Base-by-base conservation (phyloP, 805 yeast species). In the Pichia eremophila region DNA sequence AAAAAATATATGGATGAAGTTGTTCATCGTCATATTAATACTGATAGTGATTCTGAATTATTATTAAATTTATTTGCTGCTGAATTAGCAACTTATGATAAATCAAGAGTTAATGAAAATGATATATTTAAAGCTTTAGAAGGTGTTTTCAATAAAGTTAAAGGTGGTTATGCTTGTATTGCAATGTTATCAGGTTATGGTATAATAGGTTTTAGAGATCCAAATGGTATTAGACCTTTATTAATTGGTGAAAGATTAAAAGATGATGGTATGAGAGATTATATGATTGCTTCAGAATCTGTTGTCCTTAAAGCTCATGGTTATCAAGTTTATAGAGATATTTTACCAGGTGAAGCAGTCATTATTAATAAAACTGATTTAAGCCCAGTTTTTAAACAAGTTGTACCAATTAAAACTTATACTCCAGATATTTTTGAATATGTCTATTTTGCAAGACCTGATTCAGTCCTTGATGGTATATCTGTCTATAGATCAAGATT, bases 391-490 rank as follows among this genome's bases (percentile, higher is more conserved):
- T 82, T 85, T 65, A 79, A 78, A 56, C 98, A 93, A 69, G 89
- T 91, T 41, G 93, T 83, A 9, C 83, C 85, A 52, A 76, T 82
- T 53, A 73, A 74, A 62, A 68, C 83, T 2, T 90, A 89, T 67
- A 82, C 96, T 15, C 99, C 99, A 8, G 98, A 95, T 69, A 81
- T 93, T 53, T 93, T 93, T 59, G 99, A 93, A 68, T 93, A 90
- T 64, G 99, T 93, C 41, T 93, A 93, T 69, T 93, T 93, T 72
- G 98, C 99, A 17, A 81, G 99, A 63, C 97, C 98, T 0, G 99
- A 93, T 64, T 83, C 95, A 39, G 95, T 93, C 29, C 68, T 90
- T 52, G 99, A 93, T 65, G 99, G 98, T n/a, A 85, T 93, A 41
- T 85, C 95, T 17, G 98, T 93, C 19, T 93, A 93, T 67, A 81